Base-by-base conservation (phyloP, 1,284 basidiomycete genomes). In the Taiwanofungus camphoratus region DNA sequence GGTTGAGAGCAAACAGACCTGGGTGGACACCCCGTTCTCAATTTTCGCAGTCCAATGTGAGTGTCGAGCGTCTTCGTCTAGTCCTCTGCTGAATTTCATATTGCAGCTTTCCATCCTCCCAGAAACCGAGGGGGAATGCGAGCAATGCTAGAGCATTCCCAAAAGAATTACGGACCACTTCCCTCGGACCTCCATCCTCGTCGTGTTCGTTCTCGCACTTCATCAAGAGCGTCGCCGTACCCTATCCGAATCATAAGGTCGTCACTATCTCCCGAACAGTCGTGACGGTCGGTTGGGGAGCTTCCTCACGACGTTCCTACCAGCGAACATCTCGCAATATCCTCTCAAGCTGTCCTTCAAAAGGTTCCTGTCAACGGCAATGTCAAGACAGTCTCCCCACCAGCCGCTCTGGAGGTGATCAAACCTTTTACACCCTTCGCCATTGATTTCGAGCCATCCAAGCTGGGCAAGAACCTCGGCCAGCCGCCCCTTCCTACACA, bases 1-100 rank as follows among this genome's bases (percentile, higher is more conserved):
- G 5, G 66, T 63, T 2, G 82, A 86, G 57, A 88, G 85, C 53
- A 73, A 77, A 58, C 69, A 67, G 8, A 51, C 64, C 1, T 89
- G 83, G 85, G 39, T 56, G 2, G 87, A 89, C 53, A 90, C 85
- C 0, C 76, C 84, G 0, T 80, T 84, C 54, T 87, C 85, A 0
- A 22, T 80, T 15, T 87, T 75, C 48, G 78, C 82, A 4, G 24
- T 87, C 31, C 83, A 88, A 63, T 74, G 86, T 89, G 57, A 66
- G 82, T 70, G 1, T 11, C 37, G 18, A 31, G 19, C 31, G 39
- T 18, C 18, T 24, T 42, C 4, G 7, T 30, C 5, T 36, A 12
- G n/a, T 31, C 36, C 16, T 32, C 15, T 18, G n/a, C 11, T 12
- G 8, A 18, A 36, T 26, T 24, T 13, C 40, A 19, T 21, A 43